phyloP scores from a whole-genome alignment of 306 rosid genomes.

The Quercus mongolica region DNA sequence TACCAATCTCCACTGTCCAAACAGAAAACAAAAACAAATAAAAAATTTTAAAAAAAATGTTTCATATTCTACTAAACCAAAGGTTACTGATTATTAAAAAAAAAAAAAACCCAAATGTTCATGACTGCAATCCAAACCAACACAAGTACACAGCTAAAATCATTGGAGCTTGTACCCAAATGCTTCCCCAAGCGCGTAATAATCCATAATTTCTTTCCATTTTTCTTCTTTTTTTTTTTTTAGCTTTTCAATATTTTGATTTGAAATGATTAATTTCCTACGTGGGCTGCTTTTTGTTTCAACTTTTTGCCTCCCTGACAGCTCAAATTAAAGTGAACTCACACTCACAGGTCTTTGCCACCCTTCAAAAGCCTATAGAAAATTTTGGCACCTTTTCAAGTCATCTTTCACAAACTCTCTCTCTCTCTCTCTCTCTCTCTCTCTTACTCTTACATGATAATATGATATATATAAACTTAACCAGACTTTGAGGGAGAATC shows the following conservation, averaged over 20 bases:
- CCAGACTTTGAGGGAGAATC: neutral
- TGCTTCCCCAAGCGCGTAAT: neutral
- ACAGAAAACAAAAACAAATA: too few species aligned
- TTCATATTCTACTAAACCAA: too few species aligned
- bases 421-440: neutral
- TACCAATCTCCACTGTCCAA: too few species aligned
- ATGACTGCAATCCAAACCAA: neutral
- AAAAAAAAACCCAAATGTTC: neutral
- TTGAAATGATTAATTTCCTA: neutral
- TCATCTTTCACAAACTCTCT: neutral
- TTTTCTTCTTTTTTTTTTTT: neutral
- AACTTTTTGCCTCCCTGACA: slow-evolving; percentile 27
- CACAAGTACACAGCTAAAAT: neutral
- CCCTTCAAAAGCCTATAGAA: slow-evolving; percentile 3
- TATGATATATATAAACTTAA: neutral
- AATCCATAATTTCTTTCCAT: neutral
- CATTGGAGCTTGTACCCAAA: neutral
- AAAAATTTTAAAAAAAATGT: too few species aligned
- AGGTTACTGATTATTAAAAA: too few species aligned
- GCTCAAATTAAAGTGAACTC: slow-evolving; percentile 37
- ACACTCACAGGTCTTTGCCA: slow-evolving; percentile 18
- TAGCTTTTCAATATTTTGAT: slow-evolving; percentile 7
- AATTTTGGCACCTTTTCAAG: neutral
- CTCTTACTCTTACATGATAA: neutral
- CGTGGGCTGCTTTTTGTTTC: slow-evolving; percentile 16